Evolutionary conservation across 2,329 filamentous ascomycete genomes (phyloP).

Genomic region (Ciborinia camelliae): DNA sequence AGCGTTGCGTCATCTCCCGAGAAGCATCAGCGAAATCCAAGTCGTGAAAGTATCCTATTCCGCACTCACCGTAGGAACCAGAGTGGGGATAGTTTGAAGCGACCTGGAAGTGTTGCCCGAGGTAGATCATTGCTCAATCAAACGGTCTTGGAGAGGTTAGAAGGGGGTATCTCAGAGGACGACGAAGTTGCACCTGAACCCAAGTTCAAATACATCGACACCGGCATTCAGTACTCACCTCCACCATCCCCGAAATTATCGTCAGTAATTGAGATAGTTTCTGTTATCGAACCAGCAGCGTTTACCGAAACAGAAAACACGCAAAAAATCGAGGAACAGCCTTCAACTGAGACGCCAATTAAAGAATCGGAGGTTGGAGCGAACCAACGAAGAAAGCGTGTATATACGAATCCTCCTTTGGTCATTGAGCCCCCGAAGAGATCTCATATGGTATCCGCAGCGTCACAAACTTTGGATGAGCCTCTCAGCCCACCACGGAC

Average conservation of each 20-base stretch:
- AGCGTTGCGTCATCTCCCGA: slow-evolving; percentile 51
- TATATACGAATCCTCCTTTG: slow-evolving; percentile 51
- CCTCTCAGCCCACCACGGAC: slow-evolving; percentile 64
- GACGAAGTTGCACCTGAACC: slow-evolving; percentile 43
- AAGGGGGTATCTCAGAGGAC: slow-evolving; percentile 51
- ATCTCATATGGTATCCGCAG: slow-evolving; percentile 60
- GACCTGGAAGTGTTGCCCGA: slow-evolving; percentile 53
- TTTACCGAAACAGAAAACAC: background rate
- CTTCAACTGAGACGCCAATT: slow-evolving; percentile 39
- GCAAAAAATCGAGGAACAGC: slow-evolving; percentile 31
- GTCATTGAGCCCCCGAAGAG: slow-evolving; percentile 46
- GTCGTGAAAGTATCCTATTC: slow-evolving; percentile 54
- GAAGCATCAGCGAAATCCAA: slow-evolving; percentile 52
- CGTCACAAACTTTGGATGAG: slow-evolving; percentile 60
- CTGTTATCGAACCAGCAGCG: slow-evolving; percentile 44
- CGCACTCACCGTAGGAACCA: slow-evolving; percentile 53
- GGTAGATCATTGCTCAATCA: slow-evolving; percentile 53
- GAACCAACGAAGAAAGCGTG: slow-evolving; percentile 69
- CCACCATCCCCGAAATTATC: slow-evolving; percentile 65
- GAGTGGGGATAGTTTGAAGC: slow-evolving; percentile 56
- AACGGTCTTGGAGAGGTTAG: slow-evolving; percentile 53
- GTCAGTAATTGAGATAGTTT: slow-evolving; percentile 39
- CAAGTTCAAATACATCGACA: slow-evolving; percentile 63
- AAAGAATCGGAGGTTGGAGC: slow-evolving; percentile 62
- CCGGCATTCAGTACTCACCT: slow-evolving; percentile 79